phyloP scores from a whole-genome alignment of 2,329 filamentous ascomycete species.

The Cadophora luteo-olivacea region DNA sequence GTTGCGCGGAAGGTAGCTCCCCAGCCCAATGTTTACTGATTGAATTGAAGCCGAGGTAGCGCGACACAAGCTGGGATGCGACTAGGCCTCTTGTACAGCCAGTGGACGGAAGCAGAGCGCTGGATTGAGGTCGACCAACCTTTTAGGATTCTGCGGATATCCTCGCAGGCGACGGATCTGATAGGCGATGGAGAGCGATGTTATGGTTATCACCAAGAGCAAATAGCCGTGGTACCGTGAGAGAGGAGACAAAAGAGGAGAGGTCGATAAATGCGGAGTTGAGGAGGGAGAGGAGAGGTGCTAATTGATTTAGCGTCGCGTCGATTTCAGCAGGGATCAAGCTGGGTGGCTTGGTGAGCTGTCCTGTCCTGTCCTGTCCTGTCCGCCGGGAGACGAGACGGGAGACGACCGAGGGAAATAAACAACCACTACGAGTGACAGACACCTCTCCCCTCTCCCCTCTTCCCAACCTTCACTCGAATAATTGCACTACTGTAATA shows the following conservation, averaged over 20 bases:
- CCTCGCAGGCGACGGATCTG: constrained; percentile 47
- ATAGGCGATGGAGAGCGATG: constrained; percentile 57
- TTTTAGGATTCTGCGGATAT: constrained; percentile 18
- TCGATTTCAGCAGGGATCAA: constrained; percentile 10
- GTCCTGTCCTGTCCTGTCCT: no score
- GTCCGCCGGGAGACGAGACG: constrained; percentile 1
- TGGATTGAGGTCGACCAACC: constrained; percentile 20
- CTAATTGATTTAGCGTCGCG: constrained; percentile 9
- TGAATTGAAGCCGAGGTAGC: constrained; percentile 31
- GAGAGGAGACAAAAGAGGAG: neutral
- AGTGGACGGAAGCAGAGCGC: constrained; percentile 1
- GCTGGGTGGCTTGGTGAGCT: constrained; percentile 2
- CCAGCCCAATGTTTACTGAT: constrained; percentile 33
- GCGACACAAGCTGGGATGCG: constrained; percentile 23
- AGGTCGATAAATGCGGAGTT: no score
- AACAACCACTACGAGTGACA: neutral
- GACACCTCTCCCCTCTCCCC: no score
- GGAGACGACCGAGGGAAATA: constrained; percentile 2
- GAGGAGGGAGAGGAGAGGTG: neutral
- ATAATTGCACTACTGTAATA: neutral
- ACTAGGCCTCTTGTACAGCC: constrained; percentile 15
- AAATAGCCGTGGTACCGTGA: constrained; percentile 13
- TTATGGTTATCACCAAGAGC: constrained; percentile 55
- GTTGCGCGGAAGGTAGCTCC: constrained; percentile 5
- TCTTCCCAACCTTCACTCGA: neutral